Evolutionary conservation across 1,284 basidiomycete species (phyloP), one percentile per base, ranked within the genome.

Genomic region (Cutaneotrichosporon sp.): DNA sequence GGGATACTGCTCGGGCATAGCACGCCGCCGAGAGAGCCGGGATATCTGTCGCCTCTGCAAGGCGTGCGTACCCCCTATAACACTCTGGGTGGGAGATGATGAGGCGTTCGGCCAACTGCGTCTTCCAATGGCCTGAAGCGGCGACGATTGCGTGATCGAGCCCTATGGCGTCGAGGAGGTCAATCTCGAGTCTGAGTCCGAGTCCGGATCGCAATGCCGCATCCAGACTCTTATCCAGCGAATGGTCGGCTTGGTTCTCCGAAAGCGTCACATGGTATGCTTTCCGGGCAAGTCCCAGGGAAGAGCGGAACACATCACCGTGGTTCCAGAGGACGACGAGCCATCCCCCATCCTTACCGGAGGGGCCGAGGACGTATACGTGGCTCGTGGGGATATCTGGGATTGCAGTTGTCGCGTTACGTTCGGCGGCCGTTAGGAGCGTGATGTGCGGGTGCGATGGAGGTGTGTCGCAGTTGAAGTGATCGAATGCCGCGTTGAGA

Each of bases 201-300:
- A 86, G 76, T 0, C 83, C 30, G 11, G 36, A 36, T 5, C 13
- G 21, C 22, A 31, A 21, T 8, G 57, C n/a, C 83, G 60, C 31
- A 16, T 21, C 40, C 6, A 61, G 8, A 13, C 53, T 16, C 72
- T 86, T 85, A 71, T 84, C 81, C 64, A 84, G 74, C 50, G 78
- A 77, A 65, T 84, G 82, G 60, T 82, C 77, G 26, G 3, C 26
- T 26, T 26, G 26, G 65, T 85, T 69, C 4, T 70, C 63, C 11
- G 84, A 82, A 16, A 87, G 76, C 4, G 83, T 84, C 68, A 87
- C 82, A 71, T 87, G 84, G 69, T 86, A 87, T 31, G 85, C 78
- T 70, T 85, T 85, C 4, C 82, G 80, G 36, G 81, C 77, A 11
- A 87, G 79, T 2, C 84, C 84, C 11, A 83, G 73, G 34, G 79